Evolutionary conservation across 208 protist species (phyloP), one percentile per base, ranked within the genome.

Genomic region (Crithidia mellificae): DNA sequence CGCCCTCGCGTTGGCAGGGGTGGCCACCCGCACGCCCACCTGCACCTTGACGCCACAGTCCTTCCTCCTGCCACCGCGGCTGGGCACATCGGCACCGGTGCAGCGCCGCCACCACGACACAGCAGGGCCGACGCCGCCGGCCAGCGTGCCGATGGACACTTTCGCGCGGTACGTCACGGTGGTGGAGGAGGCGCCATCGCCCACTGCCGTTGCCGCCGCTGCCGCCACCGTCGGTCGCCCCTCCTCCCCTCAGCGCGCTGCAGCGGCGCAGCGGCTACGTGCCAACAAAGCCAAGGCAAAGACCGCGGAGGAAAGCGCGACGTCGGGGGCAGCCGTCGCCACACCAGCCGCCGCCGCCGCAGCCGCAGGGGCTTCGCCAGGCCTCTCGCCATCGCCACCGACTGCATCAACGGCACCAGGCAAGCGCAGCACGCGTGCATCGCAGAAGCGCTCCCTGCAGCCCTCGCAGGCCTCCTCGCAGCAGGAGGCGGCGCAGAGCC

Each of bases 151-250:
- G 9, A 84, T 88, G 38, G 85, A 91, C 62, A 73, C 79, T 32
- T 88, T 80, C 53, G 80, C 80, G 46, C 85, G 85, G 17, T 88
- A 87, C 58, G 76, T 91, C 7, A 66, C 84, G 19, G 68, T 50
- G 38, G 61, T 76, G 25, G 72, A 76, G 70, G 70, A 58, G 24
- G 66, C n/a, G 14, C 57, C 66, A 7, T 15, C 41, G 36, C 63
- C 44, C 20, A 29, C 41, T 2, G n/a, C n/a, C 7, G 34, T 38
- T 5, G 59, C 34, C 19, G 47, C 59, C 4, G 59, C 43, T 46
- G 41, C 41, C 41, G 36, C 36, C 6, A 41, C 36, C 6, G 9
- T 6, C 2, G 59, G 30, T 4, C 30, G 57, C 9, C 43, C 43
- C 8, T 47, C 41, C 12, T 34, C 64, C 34, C 36, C 27, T 11